Percentiles rank a stretch among this genome's conserved stretches.
Conservation (phyloP, 1,139 yeast species). For the Taphrina wiesneri region DNA sequence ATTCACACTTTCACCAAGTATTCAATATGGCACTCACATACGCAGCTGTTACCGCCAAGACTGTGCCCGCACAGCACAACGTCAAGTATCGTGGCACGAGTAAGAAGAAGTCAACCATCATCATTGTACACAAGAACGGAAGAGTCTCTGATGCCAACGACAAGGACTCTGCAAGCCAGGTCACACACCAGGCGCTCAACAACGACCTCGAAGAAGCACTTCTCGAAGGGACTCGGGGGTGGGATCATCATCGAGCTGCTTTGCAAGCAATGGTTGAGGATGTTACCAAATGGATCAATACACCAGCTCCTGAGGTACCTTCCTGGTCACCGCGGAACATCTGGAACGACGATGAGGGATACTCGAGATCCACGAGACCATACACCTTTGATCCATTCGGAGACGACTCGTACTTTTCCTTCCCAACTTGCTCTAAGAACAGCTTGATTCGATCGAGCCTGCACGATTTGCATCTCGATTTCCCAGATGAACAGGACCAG, state of each 20-base stretch:
- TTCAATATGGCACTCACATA: neutral
- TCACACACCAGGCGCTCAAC: neutral
- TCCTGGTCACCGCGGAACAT: neutral
- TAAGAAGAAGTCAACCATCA: neutral
- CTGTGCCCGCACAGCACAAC: neutral
- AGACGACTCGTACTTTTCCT: neutral
- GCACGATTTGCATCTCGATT: neutral
- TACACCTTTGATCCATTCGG: slow-evolving; percentile 1
- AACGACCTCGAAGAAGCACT: neutral
- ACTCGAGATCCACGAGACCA: neutral
- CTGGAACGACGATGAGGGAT: neutral
- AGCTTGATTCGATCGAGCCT: neutral
- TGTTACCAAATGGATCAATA: neutral
- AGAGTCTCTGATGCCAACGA: neutral
- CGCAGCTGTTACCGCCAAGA: neutral
- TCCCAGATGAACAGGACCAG: neutral
- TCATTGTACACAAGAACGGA: neutral
- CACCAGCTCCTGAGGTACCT: neutral
- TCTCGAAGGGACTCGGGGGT: neutral
- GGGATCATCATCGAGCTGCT: neutral
- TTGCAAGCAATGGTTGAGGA: neutral
- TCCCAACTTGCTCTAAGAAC: neutral
- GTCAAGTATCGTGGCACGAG: neutral
- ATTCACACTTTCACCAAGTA: neutral
- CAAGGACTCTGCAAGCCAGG: neutral